Evolutionary conservation across 2,329 filamentous ascomycete genomes (phyloP).

Genomic region (Aspergillus brunneoviolaceus): DNA sequence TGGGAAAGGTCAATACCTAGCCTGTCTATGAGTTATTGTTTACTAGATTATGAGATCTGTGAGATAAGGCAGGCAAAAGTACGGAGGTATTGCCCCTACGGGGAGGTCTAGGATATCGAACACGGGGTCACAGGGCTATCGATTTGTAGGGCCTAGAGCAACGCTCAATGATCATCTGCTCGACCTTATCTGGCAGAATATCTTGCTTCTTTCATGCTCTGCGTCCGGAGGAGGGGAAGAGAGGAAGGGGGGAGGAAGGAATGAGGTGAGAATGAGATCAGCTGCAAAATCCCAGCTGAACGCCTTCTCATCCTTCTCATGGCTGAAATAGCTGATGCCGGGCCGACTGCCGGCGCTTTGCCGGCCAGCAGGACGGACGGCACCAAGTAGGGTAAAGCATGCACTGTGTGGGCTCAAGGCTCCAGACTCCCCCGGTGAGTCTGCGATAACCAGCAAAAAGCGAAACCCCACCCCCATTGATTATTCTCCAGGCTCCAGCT

Average conservation of each 20-base stretch:
- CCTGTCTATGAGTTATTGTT: too few species aligned
- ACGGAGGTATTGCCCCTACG: background rate
- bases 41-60: conserved; percentile 3
- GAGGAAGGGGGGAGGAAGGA: background rate
- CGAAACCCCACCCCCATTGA: background rate
- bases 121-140: background rate
- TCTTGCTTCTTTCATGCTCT: background rate
- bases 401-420: background rate
- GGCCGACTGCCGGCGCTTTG: conserved; percentile 18
- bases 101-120: background rate
- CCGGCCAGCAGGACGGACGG: background rate
- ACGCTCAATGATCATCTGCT: background rate
- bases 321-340: conserved; percentile 12
- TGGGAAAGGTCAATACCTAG: conserved; percentile 1
- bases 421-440: background rate
- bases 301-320: background rate
- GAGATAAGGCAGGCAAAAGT: conserved; percentile 18
- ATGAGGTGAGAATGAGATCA: background rate
- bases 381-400: background rate
- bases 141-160: background rate
- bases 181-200: background rate
- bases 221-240: background rate
- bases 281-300: conserved; percentile 8
- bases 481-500: conserved; percentile 16
- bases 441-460: background rate